phyloP scores from a whole-genome alignment of 441 rosid species.

The Populus hybrid region DNA sequence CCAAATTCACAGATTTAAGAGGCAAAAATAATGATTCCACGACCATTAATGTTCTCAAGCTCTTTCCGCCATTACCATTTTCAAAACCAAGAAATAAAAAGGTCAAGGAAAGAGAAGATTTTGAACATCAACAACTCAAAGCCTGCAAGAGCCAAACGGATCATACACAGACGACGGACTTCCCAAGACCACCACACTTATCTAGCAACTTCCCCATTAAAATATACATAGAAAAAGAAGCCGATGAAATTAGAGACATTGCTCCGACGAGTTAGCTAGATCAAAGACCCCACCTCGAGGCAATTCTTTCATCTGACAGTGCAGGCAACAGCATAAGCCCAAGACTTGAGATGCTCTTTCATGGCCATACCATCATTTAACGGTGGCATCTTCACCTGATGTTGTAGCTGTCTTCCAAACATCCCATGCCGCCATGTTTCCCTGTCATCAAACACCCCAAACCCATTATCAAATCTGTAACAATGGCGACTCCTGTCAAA shows the following conservation, averaged over 20 bases:
- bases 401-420: neutral
- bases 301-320: constrained; percentile 31
- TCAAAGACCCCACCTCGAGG: neutral
- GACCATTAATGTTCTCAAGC: neutral
- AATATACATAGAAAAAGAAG: neutral
- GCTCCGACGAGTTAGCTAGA: neutral
- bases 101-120: neutral
- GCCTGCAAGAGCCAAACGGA: neutral
- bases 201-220: neutral
- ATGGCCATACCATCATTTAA: constrained; percentile 49
- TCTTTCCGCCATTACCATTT: neutral
- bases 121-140: neutral
- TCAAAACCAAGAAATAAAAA: neutral
- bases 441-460: neutral
- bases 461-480: neutral
- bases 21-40: too few species aligned
- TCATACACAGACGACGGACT: neutral
- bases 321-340: constrained; percentile 60
- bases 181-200: neutral
- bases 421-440: neutral
- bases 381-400: constrained; percentile 38
- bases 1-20: too few species aligned
- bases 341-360: constrained; percentile 58
- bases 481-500: neutral
- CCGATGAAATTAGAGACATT: neutral